Conservation (phyloP, 345 rosid species). For the Populus ilicifolia region DNA sequence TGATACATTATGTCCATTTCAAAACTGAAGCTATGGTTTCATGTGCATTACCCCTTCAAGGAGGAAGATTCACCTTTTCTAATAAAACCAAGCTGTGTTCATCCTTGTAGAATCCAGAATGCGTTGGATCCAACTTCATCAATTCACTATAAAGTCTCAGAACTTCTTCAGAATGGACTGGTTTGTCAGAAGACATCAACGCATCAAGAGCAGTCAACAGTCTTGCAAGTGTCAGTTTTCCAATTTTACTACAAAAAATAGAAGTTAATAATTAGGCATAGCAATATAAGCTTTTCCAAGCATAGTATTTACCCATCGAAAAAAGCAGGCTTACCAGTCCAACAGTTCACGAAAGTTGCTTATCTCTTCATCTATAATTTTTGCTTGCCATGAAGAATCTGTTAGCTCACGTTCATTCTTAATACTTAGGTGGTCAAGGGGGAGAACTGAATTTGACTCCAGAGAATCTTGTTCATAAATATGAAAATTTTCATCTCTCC, state of each 20-base stretch:
- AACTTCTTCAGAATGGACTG: conserved; percentile 54
- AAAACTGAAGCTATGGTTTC: not conserved
- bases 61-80: conserved; percentile 44
- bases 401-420: conserved; percentile 29
- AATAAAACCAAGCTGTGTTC: conserved; percentile 60
- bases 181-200: conserved; percentile 28
- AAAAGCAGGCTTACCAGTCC: conserved; percentile 49
- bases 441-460: conserved; percentile 33
- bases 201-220: conserved; percentile 67
- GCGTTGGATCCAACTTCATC: conserved; percentile 66
- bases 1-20: not conserved
- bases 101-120: conserved; percentile 71
- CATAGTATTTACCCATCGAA: conserved; percentile 7
- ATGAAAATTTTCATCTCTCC: conserved; percentile 54
- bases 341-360: conserved; percentile 48
- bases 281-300: conserved; percentile 3
- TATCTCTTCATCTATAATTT: conserved; percentile 53
- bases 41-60: not conserved
- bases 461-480: conserved; percentile 31
- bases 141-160: conserved; percentile 59
- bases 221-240: conserved; percentile 88
- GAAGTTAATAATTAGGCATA: not conserved
- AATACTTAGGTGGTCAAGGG: conserved; percentile 29
- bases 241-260: conserved; percentile 67
- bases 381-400: conserved; percentile 51